A percentile compares a stretch with the other conserved stretches of the same genome.
phyloP scores from a whole-genome alignment of 2,329 filamentous ascomycete genomes.

The Nothophoma quercina region DNA sequence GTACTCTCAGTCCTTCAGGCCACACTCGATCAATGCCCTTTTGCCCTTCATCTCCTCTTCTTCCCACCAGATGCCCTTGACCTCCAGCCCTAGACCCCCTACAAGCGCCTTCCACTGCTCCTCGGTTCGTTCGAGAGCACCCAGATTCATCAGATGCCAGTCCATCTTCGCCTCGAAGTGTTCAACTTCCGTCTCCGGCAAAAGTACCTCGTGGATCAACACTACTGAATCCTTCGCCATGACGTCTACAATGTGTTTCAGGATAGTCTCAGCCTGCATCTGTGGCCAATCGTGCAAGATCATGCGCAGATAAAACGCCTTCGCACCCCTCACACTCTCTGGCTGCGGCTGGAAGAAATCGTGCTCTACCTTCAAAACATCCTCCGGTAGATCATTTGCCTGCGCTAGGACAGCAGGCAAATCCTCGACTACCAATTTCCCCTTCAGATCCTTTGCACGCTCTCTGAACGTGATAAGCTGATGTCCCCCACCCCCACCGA shows the following conservation, averaged over 20 bases:
- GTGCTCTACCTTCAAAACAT: slow-evolving; percentile 17
- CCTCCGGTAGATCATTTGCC: slow-evolving; percentile 3
- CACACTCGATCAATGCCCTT: slow-evolving; percentile 7
- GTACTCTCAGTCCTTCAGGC: not conserved
- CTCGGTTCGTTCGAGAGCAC: slow-evolving; percentile 51
- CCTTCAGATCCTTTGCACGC: slow-evolving; percentile 12
- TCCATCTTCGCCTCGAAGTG: slow-evolving; percentile 48
- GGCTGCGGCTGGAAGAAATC: slow-evolving; percentile 31
- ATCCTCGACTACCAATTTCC: slow-evolving; percentile 28
- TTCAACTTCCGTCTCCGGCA: slow-evolving; percentile 47
- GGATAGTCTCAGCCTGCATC: slow-evolving; percentile 39
- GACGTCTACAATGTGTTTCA: slow-evolving; percentile 40
- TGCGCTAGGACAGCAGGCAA: slow-evolving; percentile 20
- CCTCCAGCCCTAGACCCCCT: slow-evolving; percentile 44
- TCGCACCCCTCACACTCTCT: slow-evolving; percentile 22
- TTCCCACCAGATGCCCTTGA: slow-evolving; percentile 45
- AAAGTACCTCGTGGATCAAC: slow-evolving; percentile 54
- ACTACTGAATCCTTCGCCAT: slow-evolving; percentile 51
- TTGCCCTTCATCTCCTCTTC: slow-evolving; percentile 4
- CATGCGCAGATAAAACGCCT: slow-evolving; percentile 39
- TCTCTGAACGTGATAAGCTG: slow-evolving; percentile 21
- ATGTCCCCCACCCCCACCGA: slow-evolving; percentile 26
- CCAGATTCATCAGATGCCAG: slow-evolving; percentile 53
- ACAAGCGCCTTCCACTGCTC: slow-evolving; percentile 49
- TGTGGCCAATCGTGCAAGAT: slow-evolving; percentile 55